phyloP scores from a whole-genome alignment of 371 early-diverging fungal species.

The Rhizopus arrhizus region DNA sequence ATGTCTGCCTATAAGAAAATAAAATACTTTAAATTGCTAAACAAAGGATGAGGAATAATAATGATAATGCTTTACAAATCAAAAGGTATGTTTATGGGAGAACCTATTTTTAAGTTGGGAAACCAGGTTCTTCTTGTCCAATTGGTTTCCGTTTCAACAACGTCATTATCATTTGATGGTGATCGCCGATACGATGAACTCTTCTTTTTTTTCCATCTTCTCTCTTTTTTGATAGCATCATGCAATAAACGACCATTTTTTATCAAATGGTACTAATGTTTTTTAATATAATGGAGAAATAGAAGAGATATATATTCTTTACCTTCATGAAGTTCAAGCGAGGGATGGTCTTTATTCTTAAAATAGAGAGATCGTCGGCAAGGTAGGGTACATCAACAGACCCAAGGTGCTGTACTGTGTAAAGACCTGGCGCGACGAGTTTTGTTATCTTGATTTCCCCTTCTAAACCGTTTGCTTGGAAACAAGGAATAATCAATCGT shows the following conservation, averaged over 20 bases:
- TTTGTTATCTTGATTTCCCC: constrained; percentile 4
- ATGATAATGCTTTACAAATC: constrained; percentile 1
- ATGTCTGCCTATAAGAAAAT: too few relatives aligned
- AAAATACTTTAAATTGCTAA: neutral
- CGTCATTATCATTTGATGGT: neutral
- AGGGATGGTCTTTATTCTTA: constrained; percentile 7
- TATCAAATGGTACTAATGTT: neutral
- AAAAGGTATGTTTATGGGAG: neutral
- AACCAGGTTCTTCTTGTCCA: constrained; percentile 15
- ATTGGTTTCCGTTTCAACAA: neutral
- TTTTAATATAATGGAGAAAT: neutral
- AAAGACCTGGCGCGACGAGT: constrained; percentile 6
- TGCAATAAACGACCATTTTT: constrained; percentile 1
- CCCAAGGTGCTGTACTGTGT: constrained; percentile 5
- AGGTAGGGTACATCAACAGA: constrained; percentile 3
- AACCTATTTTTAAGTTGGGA: neutral
- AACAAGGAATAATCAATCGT: neutral
- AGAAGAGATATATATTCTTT: constrained; percentile 1
- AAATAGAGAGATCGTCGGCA: neutral
- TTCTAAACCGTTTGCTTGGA: constrained; percentile 3
- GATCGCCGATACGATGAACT: neutral
- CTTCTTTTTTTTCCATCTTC: constrained; percentile 5
- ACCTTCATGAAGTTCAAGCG: constrained; percentile 11
- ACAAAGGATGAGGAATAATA: constrained; percentile 5
- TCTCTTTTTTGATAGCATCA: constrained; percentile 3